Evolutionary conservation across 306 rosid genomes (phyloP), one percentile per base, ranked within the genome.

Genomic region (Rosa chinensis): DNA sequence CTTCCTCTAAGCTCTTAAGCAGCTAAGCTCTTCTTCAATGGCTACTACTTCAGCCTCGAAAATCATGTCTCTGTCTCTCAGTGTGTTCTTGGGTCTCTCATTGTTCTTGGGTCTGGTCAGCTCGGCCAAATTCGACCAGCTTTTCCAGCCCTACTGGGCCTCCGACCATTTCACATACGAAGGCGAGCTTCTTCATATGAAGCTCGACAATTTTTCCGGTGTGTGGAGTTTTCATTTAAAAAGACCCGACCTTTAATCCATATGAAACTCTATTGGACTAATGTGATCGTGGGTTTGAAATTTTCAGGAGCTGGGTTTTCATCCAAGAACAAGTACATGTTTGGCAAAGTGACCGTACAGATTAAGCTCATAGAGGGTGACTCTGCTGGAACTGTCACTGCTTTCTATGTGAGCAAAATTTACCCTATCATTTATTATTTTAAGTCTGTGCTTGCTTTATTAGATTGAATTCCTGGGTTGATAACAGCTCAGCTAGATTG

Each of bases 381-480:
- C 75, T 95, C 99, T 42, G 97, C 98, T 25, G 98, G 99, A 88
- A 93, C 98, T 1, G 99, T 95, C 12, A 93, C 98, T 28, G 98
- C 99, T 74, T 93, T 86, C 85, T 95, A 93, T 82, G 99, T 91
- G 74, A 90, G 98, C 78, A 35, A 9, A 55, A 44, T 16, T n/a
- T 5, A 35, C 40, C 8, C 20, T 5, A 23, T 21, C 37, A 2
- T 2, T 16, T 4, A 2, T 8, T 17, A 23, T 32, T 25, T 44
- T 1, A 5, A 9, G 10, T 62, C 9, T 18, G 17, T 74, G 23
- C 10, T 17, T 55, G 8, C 45, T 35, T 44, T 9, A 6, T 13
- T 37, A 37, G 44, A 6, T 42, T 45, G 6, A 3, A 74, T n/a
- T 39, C 11, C 13, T n/a, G 25, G 25, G 66, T 44, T 16, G 53